Evolutionary conservation across 2,329 filamentous ascomycete genomes (phyloP), one percentile per base, ranked within the genome.

Genomic region (Orbilia brochopaga): DNA sequence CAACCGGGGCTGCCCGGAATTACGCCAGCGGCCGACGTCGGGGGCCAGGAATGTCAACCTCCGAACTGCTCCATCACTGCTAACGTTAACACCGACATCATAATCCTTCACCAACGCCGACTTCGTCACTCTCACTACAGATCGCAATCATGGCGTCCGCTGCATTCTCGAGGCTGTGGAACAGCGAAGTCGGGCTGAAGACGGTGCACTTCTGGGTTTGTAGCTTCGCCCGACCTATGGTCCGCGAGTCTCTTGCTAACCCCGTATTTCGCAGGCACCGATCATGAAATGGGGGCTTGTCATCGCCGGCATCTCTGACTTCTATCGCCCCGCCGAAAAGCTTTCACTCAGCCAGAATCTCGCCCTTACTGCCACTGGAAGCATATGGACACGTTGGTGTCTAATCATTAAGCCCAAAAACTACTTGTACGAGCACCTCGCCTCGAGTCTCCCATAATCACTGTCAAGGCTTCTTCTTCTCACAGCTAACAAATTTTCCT

Each of bases 321-420:
- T 99, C 80, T 85, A 88, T 74, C 92, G 94, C 76, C 94, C 94
- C 32, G 91, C 90, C 74, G 90, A 95, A 80, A 91, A 92, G 81
- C 90, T 99, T 76, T 97, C 92, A 44, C 83, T 97, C 74, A 94
- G 90, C 30, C 92, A 97, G 82, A 99, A 97, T 83, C 84, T 84
- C 56, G 93, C 94, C 69, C 86, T 99, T 76, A 94, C 91, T 79
- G 88, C 88, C 77, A 99, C 94, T 8, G 94, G 94, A 76, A 82
- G 90, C 75, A 99, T 99, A 85, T 99, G 94, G 94, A 99, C 94
- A 51, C 87, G 94, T 76, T 99, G 94, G 94, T 99, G 94, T 85
- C 85, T 97, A 79, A 90, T 99, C 80, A 99, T 99, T 82, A 92
- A 88, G 81, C 94, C 94, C 66, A 88, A 87, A 81, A 99, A 99